Percentiles rank a stretch among this genome's conserved stretches.
Conservation (phyloP, 2,329 filamentous ascomycete species). For the Neoscytalidium dimidiatum region DNA sequence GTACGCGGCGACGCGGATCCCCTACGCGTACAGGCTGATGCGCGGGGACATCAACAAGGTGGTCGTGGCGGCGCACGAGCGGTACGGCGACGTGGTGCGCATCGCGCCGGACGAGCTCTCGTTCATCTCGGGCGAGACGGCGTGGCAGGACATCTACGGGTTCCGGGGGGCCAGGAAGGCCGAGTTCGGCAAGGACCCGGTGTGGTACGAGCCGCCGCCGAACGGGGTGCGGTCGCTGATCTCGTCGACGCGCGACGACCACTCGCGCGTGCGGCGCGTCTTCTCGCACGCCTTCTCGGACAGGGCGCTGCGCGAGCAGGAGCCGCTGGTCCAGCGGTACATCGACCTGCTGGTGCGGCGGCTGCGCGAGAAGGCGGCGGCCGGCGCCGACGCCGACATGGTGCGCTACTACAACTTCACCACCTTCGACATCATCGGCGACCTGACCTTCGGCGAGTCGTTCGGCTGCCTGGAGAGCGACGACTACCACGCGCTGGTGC, state of each 20-base stretch:
- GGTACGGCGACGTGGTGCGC: slow-evolving; percentile 46
- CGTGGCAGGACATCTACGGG: slow-evolving; percentile 40
- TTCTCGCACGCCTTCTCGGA: slow-evolving; percentile 45
- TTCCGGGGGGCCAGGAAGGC: slow-evolving; percentile 29
- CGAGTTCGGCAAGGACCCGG: slow-evolving; percentile 31
- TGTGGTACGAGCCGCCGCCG: slow-evolving; percentile 29
- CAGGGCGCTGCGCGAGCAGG: slow-evolving; percentile 42
- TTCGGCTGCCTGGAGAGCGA: slow-evolving; percentile 26
- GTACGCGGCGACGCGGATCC: slow-evolving; percentile 33
- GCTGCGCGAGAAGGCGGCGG: slow-evolving; percentile 37
- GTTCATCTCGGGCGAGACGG: slow-evolving; percentile 45
- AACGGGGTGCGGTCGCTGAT: slow-evolving; percentile 40
- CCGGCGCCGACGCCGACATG: slow-evolving; percentile 33
- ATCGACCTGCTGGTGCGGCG: slow-evolving; percentile 42
- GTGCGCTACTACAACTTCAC: slow-evolving; percentile 34
- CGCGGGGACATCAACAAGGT: slow-evolving; percentile 31
- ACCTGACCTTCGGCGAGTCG: slow-evolving; percentile 28
- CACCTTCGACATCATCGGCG: slow-evolving; percentile 29
- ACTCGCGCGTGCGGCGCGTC: slow-evolving; percentile 41
- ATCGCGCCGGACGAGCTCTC: slow-evolving; percentile 45
- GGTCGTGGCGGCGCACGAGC: slow-evolving; percentile 36
- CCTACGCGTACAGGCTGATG: slow-evolving; percentile 31
- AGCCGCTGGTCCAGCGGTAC: slow-evolving; percentile 42
- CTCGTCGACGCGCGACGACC: slow-evolving; percentile 40
- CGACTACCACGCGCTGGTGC: slow-evolving; percentile 13